Conservation (phyloP, 208 protist genomes). For the Trypanosoma melophagium region DNA sequence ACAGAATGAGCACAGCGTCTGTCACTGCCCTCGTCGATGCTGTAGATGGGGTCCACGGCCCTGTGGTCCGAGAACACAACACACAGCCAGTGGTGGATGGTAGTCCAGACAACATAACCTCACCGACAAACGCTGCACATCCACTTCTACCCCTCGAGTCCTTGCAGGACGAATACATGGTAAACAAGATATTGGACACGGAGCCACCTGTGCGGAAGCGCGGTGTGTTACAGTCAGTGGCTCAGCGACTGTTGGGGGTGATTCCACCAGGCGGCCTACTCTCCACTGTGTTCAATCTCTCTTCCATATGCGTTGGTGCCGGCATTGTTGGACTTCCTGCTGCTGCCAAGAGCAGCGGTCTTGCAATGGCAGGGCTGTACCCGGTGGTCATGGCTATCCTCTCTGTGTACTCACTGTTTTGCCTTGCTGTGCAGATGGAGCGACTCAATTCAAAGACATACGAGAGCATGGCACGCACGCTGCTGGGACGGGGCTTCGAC, state of each 20-base stretch:
- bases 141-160: not conserved
- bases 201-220: not conserved
- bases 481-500: conserved; percentile 34
- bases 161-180: not conserved
- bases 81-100: not conserved
- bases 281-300: conserved; percentile 48
- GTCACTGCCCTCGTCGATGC: not conserved
- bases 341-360: conserved; percentile 54
- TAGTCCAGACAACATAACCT: not conserved
- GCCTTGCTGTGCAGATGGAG: conserved; percentile 40
- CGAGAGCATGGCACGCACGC: conserved; percentile 38
- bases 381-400: conserved; percentile 35
- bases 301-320: conserved; percentile 48
- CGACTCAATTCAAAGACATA: conserved; percentile 42
- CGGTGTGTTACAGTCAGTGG: not conserved
- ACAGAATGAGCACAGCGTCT: not conserved
- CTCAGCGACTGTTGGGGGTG: conserved; percentile 1
- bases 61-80: not conserved
- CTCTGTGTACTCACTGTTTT: conserved; percentile 61
- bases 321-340: conserved; percentile 63
- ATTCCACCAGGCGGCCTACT: conserved; percentile 46
- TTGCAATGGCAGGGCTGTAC: conserved; percentile 44
- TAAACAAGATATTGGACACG: not conserved
- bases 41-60: not conserved
- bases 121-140: not conserved